Evolutionary conservation across 495 filamentous ascomycete species (phyloP), one percentile per base, ranked within the genome.

Genomic region (Astrothelium subdiscretum): DNA sequence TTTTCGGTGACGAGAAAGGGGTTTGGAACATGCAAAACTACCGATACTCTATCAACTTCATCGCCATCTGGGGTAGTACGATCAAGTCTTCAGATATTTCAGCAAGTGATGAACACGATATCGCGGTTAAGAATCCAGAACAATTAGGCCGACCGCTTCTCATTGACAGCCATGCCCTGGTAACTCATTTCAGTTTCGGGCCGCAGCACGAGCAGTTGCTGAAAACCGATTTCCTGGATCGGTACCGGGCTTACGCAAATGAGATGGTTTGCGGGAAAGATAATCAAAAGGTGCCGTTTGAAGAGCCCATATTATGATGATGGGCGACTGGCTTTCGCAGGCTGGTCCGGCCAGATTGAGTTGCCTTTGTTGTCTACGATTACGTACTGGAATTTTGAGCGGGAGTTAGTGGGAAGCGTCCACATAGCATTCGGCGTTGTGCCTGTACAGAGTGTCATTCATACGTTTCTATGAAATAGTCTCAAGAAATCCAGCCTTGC

Each of bases 241-340:
- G 80, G 15, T 83, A 83, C 66, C 73, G 74, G 31, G 74, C 75
- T 5, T 83, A 78, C 68, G 80, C 81, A 1, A 71, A 79, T 54
- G 79, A 84, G 62, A 78, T 65, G 40, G 68, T 76, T n/a, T 79
- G 76, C 29, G 4, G 20, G 48, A 26, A 26, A 29, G 24, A 54
- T 3, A 54, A 54, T 15, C 48, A 54, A 29, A 54, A 54, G 48
- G 48, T 54, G 24, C 48, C 48, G 24, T 54, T 54, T 29, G 42
- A 48, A 18, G 42, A 48, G 18, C 18, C 18, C 11, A 10, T 11
- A 48, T 48, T n/a, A 8, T 48, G 42, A 48, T 20, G 18, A 3
- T n/a, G 8, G 13, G 42, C 42, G 3, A 38, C 35, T n/a, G n/a
- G n/a, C n/a, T n/a, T n/a, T n/a, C n/a, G n/a, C n/a, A n/a, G n/a